These are phyloP conservation scores for Microglena sp. DNA, from an alignment of 139 green algal genomes.

Conservation along the genomic window DNA sequence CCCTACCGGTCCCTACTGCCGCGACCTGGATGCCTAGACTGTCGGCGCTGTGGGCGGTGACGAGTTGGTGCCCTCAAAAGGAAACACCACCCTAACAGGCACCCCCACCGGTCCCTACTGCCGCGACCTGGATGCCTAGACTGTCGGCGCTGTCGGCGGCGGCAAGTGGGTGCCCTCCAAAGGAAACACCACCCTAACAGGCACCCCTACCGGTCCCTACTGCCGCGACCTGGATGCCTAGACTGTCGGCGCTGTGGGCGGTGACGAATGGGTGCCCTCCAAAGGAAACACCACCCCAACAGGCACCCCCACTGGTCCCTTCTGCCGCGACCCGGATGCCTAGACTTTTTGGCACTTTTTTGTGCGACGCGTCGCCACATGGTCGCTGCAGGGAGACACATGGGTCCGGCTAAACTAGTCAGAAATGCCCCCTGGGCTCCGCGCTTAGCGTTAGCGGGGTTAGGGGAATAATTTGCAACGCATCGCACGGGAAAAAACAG, in stretches of 20 bases:
- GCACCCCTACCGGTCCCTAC: conserved; percentile 1
- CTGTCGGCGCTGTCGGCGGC: conserved; percentile 1
- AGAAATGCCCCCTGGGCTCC: too few relatives aligned
- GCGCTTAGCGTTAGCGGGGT: too few relatives aligned
- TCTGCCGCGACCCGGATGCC: conserved; percentile 10
- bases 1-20: conserved; percentile 6
- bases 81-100: conserved; percentile 4
- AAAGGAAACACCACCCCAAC: conserved; percentile 3
- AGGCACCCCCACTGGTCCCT: background rate
- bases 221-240: conserved; percentile 12
- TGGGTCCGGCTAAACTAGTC: too few relatives aligned
- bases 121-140: conserved; percentile 6
- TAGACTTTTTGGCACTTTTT: too few relatives aligned
- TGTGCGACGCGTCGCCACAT: too few relatives aligned
- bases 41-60: too few relatives aligned
- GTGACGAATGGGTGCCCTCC: conserved; percentile 2
- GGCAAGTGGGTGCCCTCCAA: conserved; percentile 8
- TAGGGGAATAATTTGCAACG: too few relatives aligned
- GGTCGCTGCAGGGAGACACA: too few relatives aligned
- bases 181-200: conserved; percentile 3
- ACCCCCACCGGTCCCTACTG: conserved; percentile 4
- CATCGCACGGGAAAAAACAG: too few relatives aligned
- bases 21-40: conserved; percentile 11
- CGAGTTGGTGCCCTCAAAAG: background rate
- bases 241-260: conserved; percentile 3